Conservation (phyloP, 1,284 basidiomycete genomes). For the Ceratobasidium sp. region DNA sequence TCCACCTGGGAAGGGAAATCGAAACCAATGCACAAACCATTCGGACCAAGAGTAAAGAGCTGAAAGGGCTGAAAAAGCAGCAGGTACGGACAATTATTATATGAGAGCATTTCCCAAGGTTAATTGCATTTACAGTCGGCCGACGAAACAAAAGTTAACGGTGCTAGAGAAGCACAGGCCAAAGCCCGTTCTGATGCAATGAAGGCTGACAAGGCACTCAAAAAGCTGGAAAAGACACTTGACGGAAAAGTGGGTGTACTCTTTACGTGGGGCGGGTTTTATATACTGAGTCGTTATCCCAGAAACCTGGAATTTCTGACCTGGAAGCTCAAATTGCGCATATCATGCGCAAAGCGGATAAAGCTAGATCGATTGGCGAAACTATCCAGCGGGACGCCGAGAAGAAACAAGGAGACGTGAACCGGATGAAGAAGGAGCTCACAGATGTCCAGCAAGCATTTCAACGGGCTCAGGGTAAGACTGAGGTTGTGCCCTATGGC, state of each 20-base stretch:
- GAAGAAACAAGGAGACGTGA: constrained; percentile 68
- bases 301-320: constrained; percentile 83
- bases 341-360: constrained; percentile 76
- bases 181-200: constrained; percentile 74
- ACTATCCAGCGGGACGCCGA: constrained; percentile 73
- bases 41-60: constrained; percentile 70
- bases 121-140: constrained; percentile 48
- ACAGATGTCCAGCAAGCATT: constrained; percentile 71
- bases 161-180: constrained; percentile 79
- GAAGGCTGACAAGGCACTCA: constrained; percentile 77
- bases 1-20: constrained; percentile 85
- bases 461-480: constrained; percentile 75
- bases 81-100: constrained; percentile 53
- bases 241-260: constrained; percentile 71
- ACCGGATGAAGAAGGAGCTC: constrained; percentile 68
- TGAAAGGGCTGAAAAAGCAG: constrained; percentile 70
- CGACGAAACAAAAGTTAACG: constrained; percentile 75
- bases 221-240: constrained; percentile 81
- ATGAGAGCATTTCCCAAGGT: background rate
- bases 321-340: constrained; percentile 89
- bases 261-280: background rate
- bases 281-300: background rate
- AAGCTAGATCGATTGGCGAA: constrained; percentile 67
- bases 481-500: constrained; percentile 27
- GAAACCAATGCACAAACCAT: constrained; percentile 74